These are phyloP conservation scores for Gynochthodes officinalis DNA, from an alignment of 257 asterid genomes.

Conservation along the genomic window DNA sequence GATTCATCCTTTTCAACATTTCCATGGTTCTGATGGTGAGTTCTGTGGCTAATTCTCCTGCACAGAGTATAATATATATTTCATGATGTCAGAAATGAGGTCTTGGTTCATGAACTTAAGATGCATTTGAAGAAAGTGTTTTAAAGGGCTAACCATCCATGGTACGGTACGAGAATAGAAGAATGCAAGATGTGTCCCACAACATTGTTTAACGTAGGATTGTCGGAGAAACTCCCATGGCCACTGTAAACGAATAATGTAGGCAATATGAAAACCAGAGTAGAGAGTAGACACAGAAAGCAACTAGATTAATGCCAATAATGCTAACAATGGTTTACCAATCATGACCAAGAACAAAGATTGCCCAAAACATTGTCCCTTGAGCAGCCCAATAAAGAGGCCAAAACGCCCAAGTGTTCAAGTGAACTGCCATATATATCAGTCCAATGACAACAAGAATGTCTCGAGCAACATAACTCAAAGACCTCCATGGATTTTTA, in stretches of 20 bases:
- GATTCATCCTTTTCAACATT: constrained; percentile 46
- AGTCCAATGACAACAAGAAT: constrained; percentile 21
- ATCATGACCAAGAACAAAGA: constrained; percentile 50
- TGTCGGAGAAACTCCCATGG: constrained; percentile 46
- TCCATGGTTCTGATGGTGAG: constrained; percentile 50
- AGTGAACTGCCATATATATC: constrained; percentile 24
- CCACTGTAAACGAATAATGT: constrained; percentile 25
- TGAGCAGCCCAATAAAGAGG: constrained; percentile 43
- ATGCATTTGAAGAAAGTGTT: not conserved
- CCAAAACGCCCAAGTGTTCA: constrained; percentile 31
- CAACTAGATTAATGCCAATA: not conserved
- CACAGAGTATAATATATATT: not conserved
- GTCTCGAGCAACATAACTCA: constrained; percentile 40
- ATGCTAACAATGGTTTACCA: constrained; percentile 24
- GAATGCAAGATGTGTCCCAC: constrained; percentile 45
- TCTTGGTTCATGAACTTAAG: not conserved
- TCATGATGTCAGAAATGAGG: not conserved
- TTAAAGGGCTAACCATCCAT: constrained; percentile 36
- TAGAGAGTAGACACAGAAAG: not conserved
- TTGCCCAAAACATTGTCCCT: constrained; percentile 53
- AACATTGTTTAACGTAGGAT: constrained; percentile 24
- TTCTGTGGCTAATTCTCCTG: constrained; percentile 52
- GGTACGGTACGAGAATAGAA: constrained; percentile 43
- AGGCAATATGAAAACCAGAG: not conserved
- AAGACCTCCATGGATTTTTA: constrained; percentile 34